A percentile compares a stretch with the other conserved stretches of the same genome.
These are phyloP conservation scores for Trichoderma gracile DNA, from an alignment of 2,329 filamentous ascomycete genomes.

Conservation along the genomic window DNA sequence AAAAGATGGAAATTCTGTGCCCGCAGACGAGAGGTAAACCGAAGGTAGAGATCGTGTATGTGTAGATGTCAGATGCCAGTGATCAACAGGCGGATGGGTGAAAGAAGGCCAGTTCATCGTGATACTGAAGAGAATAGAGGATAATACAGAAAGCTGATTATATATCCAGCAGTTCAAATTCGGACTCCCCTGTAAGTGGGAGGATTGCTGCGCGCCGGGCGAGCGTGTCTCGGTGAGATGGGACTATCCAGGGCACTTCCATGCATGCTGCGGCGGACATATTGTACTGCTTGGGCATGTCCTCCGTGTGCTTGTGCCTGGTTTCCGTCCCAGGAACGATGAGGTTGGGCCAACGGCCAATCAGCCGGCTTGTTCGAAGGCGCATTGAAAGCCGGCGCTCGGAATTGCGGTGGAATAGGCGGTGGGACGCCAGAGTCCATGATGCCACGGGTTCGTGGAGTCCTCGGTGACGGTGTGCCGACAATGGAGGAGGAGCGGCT, in stretches of 20 bases:
- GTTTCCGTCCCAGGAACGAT: not conserved
- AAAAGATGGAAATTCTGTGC: not conserved
- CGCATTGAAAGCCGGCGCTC: not conserved
- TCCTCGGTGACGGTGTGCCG: constrained; percentile 26
- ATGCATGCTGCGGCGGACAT: constrained; percentile 36
- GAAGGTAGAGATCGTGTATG: too few relatives aligned
- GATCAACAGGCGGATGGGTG: too few relatives aligned
- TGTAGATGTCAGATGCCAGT: too few relatives aligned
- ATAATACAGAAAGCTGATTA: too few relatives aligned
- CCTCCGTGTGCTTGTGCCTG: constrained; percentile 13
- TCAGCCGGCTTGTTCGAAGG: not conserved
- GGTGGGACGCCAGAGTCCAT: constrained; percentile 23
- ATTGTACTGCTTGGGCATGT: not conserved
- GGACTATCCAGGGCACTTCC: constrained; percentile 39
- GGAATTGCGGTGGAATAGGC: constrained; percentile 23
- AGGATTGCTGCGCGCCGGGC: constrained; percentile 59
- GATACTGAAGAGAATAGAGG: too few relatives aligned
- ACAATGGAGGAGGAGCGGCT: constrained; percentile 27
- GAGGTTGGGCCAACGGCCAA: not conserved
- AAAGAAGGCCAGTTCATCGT: too few relatives aligned
- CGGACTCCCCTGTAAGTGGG: constrained; percentile 56
- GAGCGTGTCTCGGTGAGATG: constrained; percentile 35
- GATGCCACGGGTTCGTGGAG: constrained; percentile 17
- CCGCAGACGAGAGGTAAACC: not conserved
- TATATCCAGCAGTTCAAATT: constrained; percentile 40